Evolutionary conservation across 2,329 filamentous ascomycete genomes (phyloP).

Genomic region (Trichoderma koningii): DNA sequence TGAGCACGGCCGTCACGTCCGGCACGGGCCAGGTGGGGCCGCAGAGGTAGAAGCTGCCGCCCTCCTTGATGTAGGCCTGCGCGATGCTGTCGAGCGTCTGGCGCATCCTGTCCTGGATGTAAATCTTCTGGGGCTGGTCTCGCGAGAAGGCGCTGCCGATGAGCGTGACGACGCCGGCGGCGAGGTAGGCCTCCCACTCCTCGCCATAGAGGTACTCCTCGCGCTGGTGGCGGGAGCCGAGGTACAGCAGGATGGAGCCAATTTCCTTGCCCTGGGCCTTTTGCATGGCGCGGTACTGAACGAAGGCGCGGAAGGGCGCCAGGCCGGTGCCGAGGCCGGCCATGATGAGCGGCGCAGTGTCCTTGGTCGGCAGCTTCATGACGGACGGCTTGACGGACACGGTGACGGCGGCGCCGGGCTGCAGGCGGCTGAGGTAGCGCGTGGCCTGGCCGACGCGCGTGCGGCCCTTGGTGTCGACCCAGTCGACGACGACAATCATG

Average conservation of each 20-base stretch:
- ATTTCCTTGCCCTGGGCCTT: slow-evolving; percentile 97
- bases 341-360: slow-evolving; percentile 96
- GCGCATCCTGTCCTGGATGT: slow-evolving; percentile 98
- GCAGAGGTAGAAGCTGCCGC: slow-evolving; percentile 95
- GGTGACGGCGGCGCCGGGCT: slow-evolving; percentile 75
- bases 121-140: slow-evolving; percentile 97
- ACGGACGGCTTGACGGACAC: slow-evolving; percentile 97
- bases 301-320: slow-evolving; percentile 97
- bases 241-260: slow-evolving; percentile 89
- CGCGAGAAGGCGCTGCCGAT: slow-evolving; percentile 93
- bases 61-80: slow-evolving; percentile 80
- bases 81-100: slow-evolving; percentile 81
- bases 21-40: slow-evolving; percentile 98
- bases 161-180: slow-evolving; percentile 91
- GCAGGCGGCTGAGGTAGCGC: slow-evolving; percentile 78
- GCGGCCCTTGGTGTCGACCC: slow-evolving; percentile 85
- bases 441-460: slow-evolving; percentile 92
- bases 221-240: slow-evolving; percentile 94
- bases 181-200: slow-evolving; percentile 98
- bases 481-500: slow-evolving; percentile 96
- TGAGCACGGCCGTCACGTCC: slow-evolving; percentile 88
- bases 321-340: slow-evolving; percentile 97
- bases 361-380: slow-evolving; percentile 92
- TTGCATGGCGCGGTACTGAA: slow-evolving; percentile 97
- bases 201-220: slow-evolving; percentile 99